Percentiles rank a stretch among this genome's conserved stretches.
phyloP scores from a whole-genome alignment of 306 rosid species.

The Dalbergia cultrata region DNA sequence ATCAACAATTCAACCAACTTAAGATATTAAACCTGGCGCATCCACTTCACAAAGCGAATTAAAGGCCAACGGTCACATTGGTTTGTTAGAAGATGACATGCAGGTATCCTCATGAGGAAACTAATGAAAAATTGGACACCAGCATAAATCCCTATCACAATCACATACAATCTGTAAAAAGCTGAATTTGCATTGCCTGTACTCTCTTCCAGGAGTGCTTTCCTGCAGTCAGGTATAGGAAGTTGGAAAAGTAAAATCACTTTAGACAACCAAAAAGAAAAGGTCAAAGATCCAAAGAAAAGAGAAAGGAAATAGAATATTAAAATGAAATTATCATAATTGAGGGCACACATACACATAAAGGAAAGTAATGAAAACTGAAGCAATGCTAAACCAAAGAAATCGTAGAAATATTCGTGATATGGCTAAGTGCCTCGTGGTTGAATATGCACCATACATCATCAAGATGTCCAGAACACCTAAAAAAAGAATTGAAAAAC shows the following conservation, averaged over 20 bases:
- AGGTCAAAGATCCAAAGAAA: slow-evolving; percentile 12
- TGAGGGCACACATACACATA: slow-evolving; percentile 70
- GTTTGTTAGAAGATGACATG: slow-evolving; percentile 79
- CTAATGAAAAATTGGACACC: slow-evolving; percentile 87
- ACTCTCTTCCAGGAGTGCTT: slow-evolving; percentile 86
- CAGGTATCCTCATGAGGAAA: slow-evolving; percentile 89
- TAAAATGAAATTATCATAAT: slow-evolving; percentile 18
- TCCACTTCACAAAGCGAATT: slow-evolving; percentile 88
- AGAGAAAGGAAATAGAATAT: slow-evolving; percentile 10
- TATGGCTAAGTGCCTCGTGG: slow-evolving; percentile 75
- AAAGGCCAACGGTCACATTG: slow-evolving; percentile 91
- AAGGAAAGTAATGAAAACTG: slow-evolving; percentile 76
- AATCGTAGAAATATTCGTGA: slow-evolving; percentile 89
- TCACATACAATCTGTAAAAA: slow-evolving; percentile 68
- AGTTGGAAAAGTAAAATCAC: slow-evolving; percentile 32
- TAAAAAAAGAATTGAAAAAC: slow-evolving; percentile 42
- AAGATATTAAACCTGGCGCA: slow-evolving; percentile 84
- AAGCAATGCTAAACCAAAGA: slow-evolving; percentile 80
- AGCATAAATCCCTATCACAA: slow-evolving; percentile 82
- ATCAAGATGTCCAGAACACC: slow-evolving; percentile 91
- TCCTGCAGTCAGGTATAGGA: slow-evolving; percentile 63
- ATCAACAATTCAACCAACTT: slow-evolving; percentile 33
- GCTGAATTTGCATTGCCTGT: slow-evolving; percentile 55
- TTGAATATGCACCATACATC: slow-evolving; percentile 98
- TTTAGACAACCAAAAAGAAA: background rate